Percentiles rank a stretch among this genome's conserved stretches.
phyloP scores from a whole-genome alignment of 192 early-diverging fungal genomes.

The Backusella mclennaniae region DNA sequence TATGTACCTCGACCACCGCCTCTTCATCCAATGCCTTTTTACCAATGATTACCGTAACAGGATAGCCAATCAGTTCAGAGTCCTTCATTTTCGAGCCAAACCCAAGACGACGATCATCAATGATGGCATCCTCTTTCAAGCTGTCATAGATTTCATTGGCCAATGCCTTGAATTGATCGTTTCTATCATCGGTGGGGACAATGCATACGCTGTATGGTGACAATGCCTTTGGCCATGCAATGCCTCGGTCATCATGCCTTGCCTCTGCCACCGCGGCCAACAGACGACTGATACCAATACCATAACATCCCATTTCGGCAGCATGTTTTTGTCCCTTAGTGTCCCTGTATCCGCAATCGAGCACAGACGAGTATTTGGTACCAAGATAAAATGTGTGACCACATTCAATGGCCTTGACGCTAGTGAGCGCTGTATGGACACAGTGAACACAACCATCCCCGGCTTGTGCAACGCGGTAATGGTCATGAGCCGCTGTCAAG shows the following conservation, averaged over 20 bases:
- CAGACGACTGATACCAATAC: slow-evolving; percentile 83
- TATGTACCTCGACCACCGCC: slow-evolving; percentile 46
- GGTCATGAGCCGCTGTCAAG: slow-evolving; percentile 22
- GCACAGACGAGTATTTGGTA: slow-evolving; percentile 76
- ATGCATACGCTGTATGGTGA: slow-evolving; percentile 76
- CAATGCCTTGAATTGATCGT: slow-evolving; percentile 22
- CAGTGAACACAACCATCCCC: slow-evolving; percentile 53
- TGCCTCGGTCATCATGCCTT: slow-evolving; percentile 59
- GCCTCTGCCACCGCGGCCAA: slow-evolving; percentile 79
- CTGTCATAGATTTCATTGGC: slow-evolving; percentile 46
- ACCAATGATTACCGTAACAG: slow-evolving; percentile 73
- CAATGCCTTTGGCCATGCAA: slow-evolving; percentile 79
- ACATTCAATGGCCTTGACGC: slow-evolving; percentile 71
- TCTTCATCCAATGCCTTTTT: slow-evolving; percentile 50
- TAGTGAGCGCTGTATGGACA: slow-evolving; percentile 14
- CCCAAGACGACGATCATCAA: slow-evolving; percentile 71
- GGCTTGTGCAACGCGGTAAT: slow-evolving; percentile 45
- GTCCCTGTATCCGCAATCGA: slow-evolving; percentile 56
- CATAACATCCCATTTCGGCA: slow-evolving; percentile 91
- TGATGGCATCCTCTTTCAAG: slow-evolving; percentile 46
- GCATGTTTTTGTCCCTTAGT: slow-evolving; percentile 36
- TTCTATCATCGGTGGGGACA: slow-evolving; percentile 55
- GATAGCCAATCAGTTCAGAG: slow-evolving; percentile 80
- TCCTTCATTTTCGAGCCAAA: slow-evolving; percentile 84
- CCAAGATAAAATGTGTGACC: slow-evolving; percentile 91